A percentile compares a stretch with the other conserved stretches of the same genome.
These are phyloP conservation scores for Xylaria multiplex DNA, from an alignment of 2,329 filamentous ascomycete genomes.

Conservation along the genomic window DNA sequence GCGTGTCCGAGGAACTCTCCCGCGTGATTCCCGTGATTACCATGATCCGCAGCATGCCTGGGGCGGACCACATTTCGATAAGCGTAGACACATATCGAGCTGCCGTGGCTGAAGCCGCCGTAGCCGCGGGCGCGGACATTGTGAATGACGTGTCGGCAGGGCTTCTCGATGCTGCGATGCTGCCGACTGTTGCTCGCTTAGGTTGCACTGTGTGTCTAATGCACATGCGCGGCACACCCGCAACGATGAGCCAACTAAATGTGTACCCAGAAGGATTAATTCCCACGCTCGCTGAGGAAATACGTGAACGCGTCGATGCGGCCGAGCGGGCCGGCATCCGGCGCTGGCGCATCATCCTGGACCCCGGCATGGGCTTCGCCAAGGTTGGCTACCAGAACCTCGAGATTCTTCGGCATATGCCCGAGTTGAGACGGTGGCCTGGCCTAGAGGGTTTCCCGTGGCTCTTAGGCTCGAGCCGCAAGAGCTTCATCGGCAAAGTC, in stretches of 20 bases:
- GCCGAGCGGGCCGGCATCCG: conserved; percentile 84
- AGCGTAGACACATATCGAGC: conserved; percentile 95
- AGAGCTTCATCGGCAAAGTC: conserved; percentile 85
- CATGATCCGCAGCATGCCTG: conserved; percentile 74
- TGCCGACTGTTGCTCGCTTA: conserved; percentile 78
- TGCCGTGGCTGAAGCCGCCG: conserved; percentile 78
- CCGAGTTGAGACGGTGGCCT: conserved; percentile 71
- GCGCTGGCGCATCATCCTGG: conserved; percentile 93
- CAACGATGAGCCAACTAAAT: conserved; percentile 78
- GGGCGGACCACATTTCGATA: conserved; percentile 72
- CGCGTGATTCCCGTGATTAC: conserved; percentile 84
- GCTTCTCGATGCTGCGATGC: conserved; percentile 80
- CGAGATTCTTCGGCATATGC: conserved; percentile 75
- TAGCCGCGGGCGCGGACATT: conserved; percentile 84
- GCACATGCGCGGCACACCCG: conserved; percentile 92
- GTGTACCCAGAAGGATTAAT: conserved; percentile 65
- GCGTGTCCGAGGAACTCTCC: conserved; percentile 76
- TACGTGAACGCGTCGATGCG: conserved; percentile 74
- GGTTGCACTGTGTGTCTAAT: conserved; percentile 84
- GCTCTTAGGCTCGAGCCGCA: conserved; percentile 89
- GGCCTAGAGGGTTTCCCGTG: conserved; percentile 79
- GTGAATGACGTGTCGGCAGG: conserved; percentile 96
- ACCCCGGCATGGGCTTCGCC: conserved; percentile 94
- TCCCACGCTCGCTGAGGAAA: conserved; percentile 66
- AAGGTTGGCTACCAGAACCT: conserved; percentile 86